phyloP scores from a whole-genome alignment of 305 asterid genomes.

The Fraxinus baroniana region DNA sequence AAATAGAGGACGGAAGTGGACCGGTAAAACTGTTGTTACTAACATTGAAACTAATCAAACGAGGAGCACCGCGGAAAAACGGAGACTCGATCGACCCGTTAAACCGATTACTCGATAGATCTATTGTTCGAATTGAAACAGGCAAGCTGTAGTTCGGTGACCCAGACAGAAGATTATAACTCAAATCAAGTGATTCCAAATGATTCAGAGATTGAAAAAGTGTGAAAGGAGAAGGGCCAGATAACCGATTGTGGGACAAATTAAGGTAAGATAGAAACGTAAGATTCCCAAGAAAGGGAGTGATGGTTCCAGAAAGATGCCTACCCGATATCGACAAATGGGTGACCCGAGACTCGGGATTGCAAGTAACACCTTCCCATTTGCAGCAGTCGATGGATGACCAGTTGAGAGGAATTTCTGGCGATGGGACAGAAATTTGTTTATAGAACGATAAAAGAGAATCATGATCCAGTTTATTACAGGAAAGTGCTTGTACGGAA shows the following conservation, averaged over 20 bases:
- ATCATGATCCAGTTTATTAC: conserved; percentile 33
- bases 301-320: conserved; percentile 29
- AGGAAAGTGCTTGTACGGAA: conserved; percentile 12
- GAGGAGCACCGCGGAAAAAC: conserved; percentile 19
- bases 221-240: conserved; percentile 33
- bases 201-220: conserved; percentile 2
- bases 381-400: conserved; percentile 42
- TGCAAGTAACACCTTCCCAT: conserved; percentile 54
- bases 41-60: conserved; percentile 32
- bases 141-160: conserved; percentile 24
- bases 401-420: conserved; percentile 37
- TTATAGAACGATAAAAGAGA: conserved; percentile 37
- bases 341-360: conserved; percentile 21
- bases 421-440: neutral
- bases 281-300: conserved; percentile 37
- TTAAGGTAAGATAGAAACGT: conserved; percentile 43
- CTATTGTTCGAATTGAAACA: neutral
- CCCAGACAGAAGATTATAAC: conserved; percentile 27
- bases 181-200: conserved; percentile 28
- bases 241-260: conserved; percentile 45
- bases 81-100: conserved; percentile 31
- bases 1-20: conserved; percentile 41
- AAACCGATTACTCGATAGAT: conserved; percentile 54
- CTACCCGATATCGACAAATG: conserved; percentile 25
- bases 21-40: conserved; percentile 47